Conservation (phyloP, 805 yeast species). For the Saccharomyces kudriavzevii region DNA sequence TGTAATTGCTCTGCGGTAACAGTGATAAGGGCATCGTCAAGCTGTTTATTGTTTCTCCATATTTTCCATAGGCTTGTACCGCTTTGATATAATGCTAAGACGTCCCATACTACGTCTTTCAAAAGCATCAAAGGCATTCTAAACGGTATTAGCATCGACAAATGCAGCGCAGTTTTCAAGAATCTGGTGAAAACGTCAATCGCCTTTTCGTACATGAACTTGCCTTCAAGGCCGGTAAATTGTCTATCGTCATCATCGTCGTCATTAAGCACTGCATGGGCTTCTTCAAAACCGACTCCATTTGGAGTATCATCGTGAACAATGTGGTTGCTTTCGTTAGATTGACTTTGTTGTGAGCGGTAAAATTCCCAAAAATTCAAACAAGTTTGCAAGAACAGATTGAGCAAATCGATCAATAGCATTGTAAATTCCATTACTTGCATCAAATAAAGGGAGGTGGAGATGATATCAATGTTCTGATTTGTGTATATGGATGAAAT, state of each 20-base stretch:
- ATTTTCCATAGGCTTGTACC: conserved; percentile 33
- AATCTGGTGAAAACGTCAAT: conserved; percentile 47
- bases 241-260: conserved; percentile 27
- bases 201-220: conserved; percentile 49
- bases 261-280: conserved; percentile 2
- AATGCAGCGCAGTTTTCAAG: conserved; percentile 39
- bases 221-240: conserved; percentile 54
- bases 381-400: conserved; percentile 14
- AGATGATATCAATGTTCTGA: conserved; percentile 31
- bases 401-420: conserved; percentile 45
- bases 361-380: conserved; percentile 47
- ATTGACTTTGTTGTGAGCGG: conserved; percentile 4
- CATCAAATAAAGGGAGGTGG: conserved; percentile 49
- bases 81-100: conserved; percentile 29
- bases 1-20: conserved; percentile 58
- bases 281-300: not conserved
- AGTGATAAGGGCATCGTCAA: conserved; percentile 54
- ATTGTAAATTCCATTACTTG: conserved; percentile 74
- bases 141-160: conserved; percentile 40
- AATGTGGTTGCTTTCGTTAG: not conserved
- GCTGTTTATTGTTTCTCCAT: conserved; percentile 43
- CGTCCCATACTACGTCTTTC: conserved; percentile 40
- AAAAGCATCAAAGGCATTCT: conserved; percentile 41
- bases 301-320: conserved; percentile 6
- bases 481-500: conserved; percentile 34